Evolutionary conservation across 495 filamentous ascomycete genomes (phyloP).

Genomic region (Xylaria cubensis): DNA sequence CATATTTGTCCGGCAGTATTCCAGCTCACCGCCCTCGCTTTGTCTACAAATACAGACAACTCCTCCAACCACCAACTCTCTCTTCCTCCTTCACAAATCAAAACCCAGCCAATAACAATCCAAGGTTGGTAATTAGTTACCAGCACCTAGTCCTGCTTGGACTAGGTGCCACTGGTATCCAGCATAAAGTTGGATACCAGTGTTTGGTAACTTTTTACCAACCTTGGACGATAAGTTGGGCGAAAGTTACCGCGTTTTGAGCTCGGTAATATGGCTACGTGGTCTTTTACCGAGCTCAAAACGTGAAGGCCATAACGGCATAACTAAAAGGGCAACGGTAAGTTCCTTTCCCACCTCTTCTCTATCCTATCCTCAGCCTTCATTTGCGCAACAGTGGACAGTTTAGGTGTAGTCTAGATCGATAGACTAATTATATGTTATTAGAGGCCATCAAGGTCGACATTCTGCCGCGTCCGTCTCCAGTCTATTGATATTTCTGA

Average conservation of each 20-base stretch:
- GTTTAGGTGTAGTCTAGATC: background rate
- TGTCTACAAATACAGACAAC: background rate
- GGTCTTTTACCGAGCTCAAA: background rate
- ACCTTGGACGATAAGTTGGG: background rate
- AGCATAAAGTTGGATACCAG: background rate
- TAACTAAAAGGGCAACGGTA: background rate
- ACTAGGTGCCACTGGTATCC: slow-evolving; percentile 1
- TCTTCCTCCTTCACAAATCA: background rate
- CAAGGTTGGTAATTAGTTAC: slow-evolving; percentile 8
- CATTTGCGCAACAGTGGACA: background rate
- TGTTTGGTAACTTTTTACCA: slow-evolving; percentile 8
- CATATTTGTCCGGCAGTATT: background rate
- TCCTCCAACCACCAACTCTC: background rate
- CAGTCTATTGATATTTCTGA: no score
- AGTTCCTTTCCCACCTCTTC: background rate
- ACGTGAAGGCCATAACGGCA: background rate
- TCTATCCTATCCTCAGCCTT: background rate
- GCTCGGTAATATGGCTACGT: slow-evolving; percentile 4
- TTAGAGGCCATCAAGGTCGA: background rate
- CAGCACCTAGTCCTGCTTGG: background rate
- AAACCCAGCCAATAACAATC: background rate
- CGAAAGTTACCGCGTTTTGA: background rate
- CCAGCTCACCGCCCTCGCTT: background rate
- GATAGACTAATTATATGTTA: background rate
- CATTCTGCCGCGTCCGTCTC: no score